Conservation (phyloP, 257 asterid species). For the Solanum etuberosum region DNA sequence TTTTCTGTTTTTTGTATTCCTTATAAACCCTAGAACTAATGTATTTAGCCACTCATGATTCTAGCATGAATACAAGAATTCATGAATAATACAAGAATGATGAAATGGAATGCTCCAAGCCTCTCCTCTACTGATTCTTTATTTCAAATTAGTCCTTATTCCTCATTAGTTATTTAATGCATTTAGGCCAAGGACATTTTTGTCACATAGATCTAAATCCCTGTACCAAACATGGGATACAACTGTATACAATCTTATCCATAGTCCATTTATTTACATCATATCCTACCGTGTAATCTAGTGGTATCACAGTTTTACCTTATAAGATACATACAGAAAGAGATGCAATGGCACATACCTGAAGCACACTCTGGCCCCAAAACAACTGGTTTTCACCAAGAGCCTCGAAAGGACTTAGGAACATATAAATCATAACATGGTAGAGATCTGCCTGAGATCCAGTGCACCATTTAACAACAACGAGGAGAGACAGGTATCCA, state of each 20-base stretch:
- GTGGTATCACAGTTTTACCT: background rate
- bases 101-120: background rate
- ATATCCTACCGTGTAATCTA: background rate
- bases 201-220: background rate
- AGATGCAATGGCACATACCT: slow-evolving; percentile 31
- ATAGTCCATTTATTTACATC: background rate
- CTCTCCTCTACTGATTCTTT: background rate
- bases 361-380: slow-evolving; percentile 83
- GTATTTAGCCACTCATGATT: background rate
- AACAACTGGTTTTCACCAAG: slow-evolving; percentile 72
- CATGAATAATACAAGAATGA: background rate
- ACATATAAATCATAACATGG: slow-evolving; percentile 96
- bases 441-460: slow-evolving; percentile 94
- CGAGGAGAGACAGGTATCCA: slow-evolving; percentile 87
- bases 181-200: background rate
- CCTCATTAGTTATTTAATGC: background rate
- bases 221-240: background rate
- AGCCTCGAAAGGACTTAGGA: slow-evolving; percentile 88
- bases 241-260: background rate
- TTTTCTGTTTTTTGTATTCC: background rate
- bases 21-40: background rate
- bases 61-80: background rate
- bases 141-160: background rate
- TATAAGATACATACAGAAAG: background rate
- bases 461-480: slow-evolving; percentile 75